Base-by-base conservation (phyloP, 2,329 filamentous ascomycete species). In the Pyrenophora seminiperda region DNA sequence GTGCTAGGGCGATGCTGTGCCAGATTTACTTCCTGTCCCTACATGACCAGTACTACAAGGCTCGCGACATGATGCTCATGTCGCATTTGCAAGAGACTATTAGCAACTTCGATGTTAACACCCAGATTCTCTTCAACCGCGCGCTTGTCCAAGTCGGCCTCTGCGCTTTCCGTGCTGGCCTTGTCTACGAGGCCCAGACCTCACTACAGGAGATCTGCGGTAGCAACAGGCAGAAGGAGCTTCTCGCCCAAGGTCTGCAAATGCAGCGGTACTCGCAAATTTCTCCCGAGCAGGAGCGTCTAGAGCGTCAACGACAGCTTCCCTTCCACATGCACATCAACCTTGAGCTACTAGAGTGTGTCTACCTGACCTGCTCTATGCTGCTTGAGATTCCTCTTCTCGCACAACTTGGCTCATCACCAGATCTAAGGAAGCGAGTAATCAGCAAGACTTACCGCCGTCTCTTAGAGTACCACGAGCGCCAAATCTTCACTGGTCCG, bases 301-400 rank as follows among this genome's bases (percentile, higher is more conserved):
- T 97, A 31, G 94, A 99, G 81, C 90, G 94, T 73, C 93, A 97
- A 79, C 88, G 94, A 67, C 94, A 99, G 79, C 84, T 99, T 62
- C 94, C 94, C 30, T 99, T 99, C 87, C 94, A 99, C 81, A 97
- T 99, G 91, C 94, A 99, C 83, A 99, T 99, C 82, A 99, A 99
- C 81, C 84, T 99, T 43, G 94, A 99, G 76, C 85, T 99, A 47
- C 84, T 99, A 31, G 94, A 99, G 80, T 97, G 94, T 71, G 93
- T 97, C 56, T 99, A 99, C 79, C 84, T 99, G 52, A 97, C 94
- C 41, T 97, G 93, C 81, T 97, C 91, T 78, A 99, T 99, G 94
- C 88, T 99, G 61, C 85, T 99, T 49, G 94, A 99, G 79, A 97
- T 99, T 57, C 94, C 94, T 53, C 87, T 97, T 38, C 87, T 99